These are phyloP conservation scores for Citrus trifoliata DNA, from an alignment of 345 rosid species.

Conservation along the genomic window DNA sequence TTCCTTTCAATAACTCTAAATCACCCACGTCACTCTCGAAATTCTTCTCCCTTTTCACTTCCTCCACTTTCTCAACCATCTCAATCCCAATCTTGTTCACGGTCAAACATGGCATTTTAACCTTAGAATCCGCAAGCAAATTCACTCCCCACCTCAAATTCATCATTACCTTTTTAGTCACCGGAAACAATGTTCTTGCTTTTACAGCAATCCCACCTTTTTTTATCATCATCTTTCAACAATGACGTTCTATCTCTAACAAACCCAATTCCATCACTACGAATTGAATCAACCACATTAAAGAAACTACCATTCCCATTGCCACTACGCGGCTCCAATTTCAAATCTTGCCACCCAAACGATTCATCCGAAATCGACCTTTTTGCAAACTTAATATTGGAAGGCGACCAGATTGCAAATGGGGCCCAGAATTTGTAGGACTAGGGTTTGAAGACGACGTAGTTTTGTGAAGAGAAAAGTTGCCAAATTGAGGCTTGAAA, in stretches of 20 bases:
- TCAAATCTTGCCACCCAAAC: conserved; percentile 53
- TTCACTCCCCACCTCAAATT: no score
- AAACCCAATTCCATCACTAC: conserved; percentile 16
- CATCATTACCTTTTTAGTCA: no score
- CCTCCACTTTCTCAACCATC: no score
- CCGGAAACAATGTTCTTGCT: no score
- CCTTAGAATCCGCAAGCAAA: no score
- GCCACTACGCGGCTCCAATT: conserved; percentile 38
- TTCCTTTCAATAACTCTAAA: no score
- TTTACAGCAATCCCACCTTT: no score
- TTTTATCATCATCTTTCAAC: no score
- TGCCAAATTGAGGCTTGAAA: conserved; percentile 58
- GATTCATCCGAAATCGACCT: conserved; percentile 27
- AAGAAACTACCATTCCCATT: conserved; percentile 20
- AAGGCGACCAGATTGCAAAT: conserved; percentile 18
- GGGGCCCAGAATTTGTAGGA: conserved; percentile 9
- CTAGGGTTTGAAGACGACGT: conserved; percentile 34
- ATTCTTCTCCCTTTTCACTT: no score
- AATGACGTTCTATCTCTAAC: conserved; percentile 21
- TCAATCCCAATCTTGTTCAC: no score
- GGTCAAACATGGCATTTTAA: no score
- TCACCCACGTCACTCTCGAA: no score
- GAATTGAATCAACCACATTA: conserved; percentile 9
- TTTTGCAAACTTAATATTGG: conserved; percentile 21
- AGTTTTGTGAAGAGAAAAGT: conserved; percentile 44